phyloP scores from a whole-genome alignment of 306 rosid species.

The Gastrolobium villosum region DNA sequence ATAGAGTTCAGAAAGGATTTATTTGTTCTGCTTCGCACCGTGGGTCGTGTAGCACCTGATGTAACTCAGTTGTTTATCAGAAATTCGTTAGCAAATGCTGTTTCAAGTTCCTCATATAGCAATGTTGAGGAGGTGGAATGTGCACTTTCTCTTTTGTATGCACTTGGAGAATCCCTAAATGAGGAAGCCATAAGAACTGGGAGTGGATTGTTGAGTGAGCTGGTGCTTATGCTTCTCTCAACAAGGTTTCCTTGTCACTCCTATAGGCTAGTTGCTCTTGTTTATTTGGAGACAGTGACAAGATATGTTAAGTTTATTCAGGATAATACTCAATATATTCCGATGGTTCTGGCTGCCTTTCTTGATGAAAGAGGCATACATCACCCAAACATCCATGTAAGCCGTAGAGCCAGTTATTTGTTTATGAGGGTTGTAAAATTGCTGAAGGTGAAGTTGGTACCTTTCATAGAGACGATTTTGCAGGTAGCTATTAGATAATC shows the following conservation, averaged over 20 bases:
- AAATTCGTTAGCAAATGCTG: conserved; percentile 73
- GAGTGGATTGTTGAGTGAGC: conserved; percentile 74
- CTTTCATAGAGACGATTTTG: conserved; percentile 88
- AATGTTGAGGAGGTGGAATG: conserved; percentile 95
- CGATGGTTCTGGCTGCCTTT: conserved; percentile 83
- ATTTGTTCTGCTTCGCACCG: conserved; percentile 70
- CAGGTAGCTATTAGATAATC: conserved; percentile 64
- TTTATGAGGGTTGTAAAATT: conserved; percentile 94
- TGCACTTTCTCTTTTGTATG: conserved; percentile 82
- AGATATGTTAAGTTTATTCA: conserved; percentile 88
- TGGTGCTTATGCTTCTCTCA: conserved; percentile 81
- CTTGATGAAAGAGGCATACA: conserved; percentile 98
- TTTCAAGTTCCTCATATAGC: conserved; percentile 70
- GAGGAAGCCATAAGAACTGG: conserved; percentile 80
- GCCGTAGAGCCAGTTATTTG: conserved; percentile 92
- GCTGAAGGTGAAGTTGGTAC: conserved; percentile 88
- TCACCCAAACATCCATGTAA: conserved; percentile 84
- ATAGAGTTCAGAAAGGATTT: conserved; percentile 89
- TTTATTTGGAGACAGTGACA: conserved; percentile 88
- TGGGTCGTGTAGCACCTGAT: conserved; percentile 75
- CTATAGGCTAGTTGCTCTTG: conserved; percentile 93
- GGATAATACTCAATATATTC: conserved; percentile 82
- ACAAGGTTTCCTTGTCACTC: conserved; percentile 91
- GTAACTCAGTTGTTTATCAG: conserved; percentile 79
- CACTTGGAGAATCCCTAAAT: conserved; percentile 82